These are phyloP conservation scores for Tuctoria greenei DNA, from an alignment of 176 grass and related monocot species.

Conservation along the genomic window DNA sequence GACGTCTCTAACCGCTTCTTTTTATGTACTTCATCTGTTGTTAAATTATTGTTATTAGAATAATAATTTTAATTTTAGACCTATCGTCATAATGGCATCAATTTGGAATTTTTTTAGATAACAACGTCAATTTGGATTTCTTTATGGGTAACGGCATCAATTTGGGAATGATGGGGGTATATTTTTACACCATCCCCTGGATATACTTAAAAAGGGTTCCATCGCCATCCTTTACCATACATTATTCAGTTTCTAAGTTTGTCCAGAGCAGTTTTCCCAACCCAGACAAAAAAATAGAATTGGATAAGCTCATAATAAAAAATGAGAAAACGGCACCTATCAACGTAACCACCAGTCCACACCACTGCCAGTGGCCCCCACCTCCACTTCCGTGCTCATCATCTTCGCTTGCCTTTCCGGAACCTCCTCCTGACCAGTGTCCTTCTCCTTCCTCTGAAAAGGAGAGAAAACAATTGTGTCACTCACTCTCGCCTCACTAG, in stretches of 20 bases:
- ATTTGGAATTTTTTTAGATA: no score
- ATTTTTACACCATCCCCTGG: background rate
- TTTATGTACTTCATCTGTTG: background rate
- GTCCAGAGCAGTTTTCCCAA: background rate
- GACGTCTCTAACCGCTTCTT: background rate
- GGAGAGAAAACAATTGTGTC: background rate
- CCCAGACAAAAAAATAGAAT: background rate
- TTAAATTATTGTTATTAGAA: no score
- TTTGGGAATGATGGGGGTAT: background rate
- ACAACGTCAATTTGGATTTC: no score
- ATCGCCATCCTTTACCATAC: background rate
- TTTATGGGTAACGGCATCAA: no score
- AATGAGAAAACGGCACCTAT: conserved; percentile 9
- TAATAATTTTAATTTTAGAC: no score
- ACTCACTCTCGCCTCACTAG: background rate
- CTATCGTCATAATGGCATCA: no score
- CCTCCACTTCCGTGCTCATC: conserved; percentile 5
- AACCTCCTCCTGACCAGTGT: conserved; percentile 26
- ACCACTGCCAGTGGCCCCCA: conserved; percentile 22
- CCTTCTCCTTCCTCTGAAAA: background rate
- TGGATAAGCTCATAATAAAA: conserved; percentile 24
- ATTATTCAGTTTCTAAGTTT: background rate
- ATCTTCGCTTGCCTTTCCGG: conserved; percentile 31
- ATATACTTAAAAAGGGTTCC: background rate
- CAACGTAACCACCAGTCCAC: conserved; percentile 2